A percentile compares a stretch with the other conserved stretches of the same genome.
Conservation (phyloP, 345 rosid genomes). For the Populus davidiana region DNA sequence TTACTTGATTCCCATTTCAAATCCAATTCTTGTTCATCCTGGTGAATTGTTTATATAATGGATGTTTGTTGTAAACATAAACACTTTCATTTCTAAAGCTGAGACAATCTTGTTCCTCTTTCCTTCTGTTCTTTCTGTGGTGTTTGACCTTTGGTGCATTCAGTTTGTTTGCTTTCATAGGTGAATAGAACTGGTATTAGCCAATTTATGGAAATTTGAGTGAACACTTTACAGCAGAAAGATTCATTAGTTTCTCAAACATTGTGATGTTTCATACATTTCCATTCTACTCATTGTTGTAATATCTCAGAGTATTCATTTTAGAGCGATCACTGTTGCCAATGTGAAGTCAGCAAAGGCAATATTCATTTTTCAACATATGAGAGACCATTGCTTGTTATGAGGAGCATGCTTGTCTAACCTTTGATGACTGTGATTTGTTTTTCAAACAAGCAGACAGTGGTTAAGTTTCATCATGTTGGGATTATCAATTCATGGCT, state of each 20-base stretch:
- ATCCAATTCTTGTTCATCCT: conserved; percentile 4
- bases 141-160: not conserved
- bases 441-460: not conserved
- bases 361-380: not conserved
- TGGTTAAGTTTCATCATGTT: not conserved
- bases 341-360: not conserved
- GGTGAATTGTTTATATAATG: not conserved
- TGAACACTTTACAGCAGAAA: not conserved
- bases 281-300: not conserved
- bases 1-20: conserved; percentile 5
- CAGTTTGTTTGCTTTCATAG: not conserved
- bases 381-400: not conserved
- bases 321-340: not conserved
- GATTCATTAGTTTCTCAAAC: not conserved
- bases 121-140: not conserved
- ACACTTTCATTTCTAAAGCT: not conserved
- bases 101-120: not conserved
- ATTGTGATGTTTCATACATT: not conserved
- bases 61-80: not conserved
- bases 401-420: not conserved
- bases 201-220: not conserved
- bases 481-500: not conserved
- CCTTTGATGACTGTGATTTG: not conserved
- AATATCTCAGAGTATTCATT: not conserved
- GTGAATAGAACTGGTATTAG: not conserved